Conservation (phyloP, 1,284 basidiomycete species). For the Rhizoctonia solani region DNA sequence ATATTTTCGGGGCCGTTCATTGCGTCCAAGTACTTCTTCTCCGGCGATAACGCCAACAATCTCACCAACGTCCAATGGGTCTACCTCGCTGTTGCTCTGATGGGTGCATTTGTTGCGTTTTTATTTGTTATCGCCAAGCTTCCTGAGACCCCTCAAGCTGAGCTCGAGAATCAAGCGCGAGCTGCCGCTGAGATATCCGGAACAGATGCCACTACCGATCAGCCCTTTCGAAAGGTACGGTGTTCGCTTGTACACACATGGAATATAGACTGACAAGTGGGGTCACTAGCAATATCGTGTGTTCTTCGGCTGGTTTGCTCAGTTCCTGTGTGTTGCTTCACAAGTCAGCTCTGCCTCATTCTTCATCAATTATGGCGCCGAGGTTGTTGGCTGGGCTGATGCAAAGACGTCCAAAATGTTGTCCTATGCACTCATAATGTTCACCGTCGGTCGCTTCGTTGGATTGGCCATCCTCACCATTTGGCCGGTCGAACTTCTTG, state of each 20-base stretch:
- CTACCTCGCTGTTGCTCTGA: slow-evolving; percentile 52
- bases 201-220: slow-evolving; percentile 41
- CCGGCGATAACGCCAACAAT: slow-evolving; percentile 45
- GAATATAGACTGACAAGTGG: background rate
- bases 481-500: slow-evolving; percentile 49
- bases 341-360: slow-evolving; percentile 53
- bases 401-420: slow-evolving; percentile 47
- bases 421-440: slow-evolving; percentile 47
- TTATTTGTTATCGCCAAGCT: slow-evolving; percentile 52
- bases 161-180: slow-evolving; percentile 45
- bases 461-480: slow-evolving; percentile 48
- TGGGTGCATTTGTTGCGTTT: slow-evolving; percentile 45
- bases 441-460: slow-evolving; percentile 44
- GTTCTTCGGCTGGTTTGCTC: slow-evolving; percentile 47
- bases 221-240: slow-evolving; percentile 48
- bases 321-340: slow-evolving; percentile 50
- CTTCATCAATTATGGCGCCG: slow-evolving; percentile 52
- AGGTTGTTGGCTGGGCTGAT: slow-evolving; percentile 46
- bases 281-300: slow-evolving; percentile 27
- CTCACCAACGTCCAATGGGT: slow-evolving; percentile 54
- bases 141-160: slow-evolving; percentile 53
- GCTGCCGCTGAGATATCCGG: slow-evolving; percentile 42
- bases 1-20: slow-evolving; percentile 81
- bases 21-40: slow-evolving; percentile 61
- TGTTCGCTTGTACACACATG: background rate